phyloP scores from a whole-genome alignment of 371 early-diverging fungal genomes.

The Cokeromyces recurvatus region DNA sequence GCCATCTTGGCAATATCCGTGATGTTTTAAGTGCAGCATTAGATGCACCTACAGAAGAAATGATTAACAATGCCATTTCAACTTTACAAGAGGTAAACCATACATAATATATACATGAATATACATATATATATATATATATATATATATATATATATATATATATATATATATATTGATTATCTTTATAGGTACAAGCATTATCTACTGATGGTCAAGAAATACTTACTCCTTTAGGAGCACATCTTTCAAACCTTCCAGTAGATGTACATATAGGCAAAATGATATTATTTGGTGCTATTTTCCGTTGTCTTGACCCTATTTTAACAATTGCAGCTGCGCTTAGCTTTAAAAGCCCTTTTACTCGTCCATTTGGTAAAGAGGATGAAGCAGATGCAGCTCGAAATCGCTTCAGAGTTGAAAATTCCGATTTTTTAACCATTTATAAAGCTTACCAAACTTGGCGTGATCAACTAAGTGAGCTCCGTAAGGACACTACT shows the following conservation, averaged over 20 bases:
- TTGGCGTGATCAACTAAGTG: constrained; percentile 54
- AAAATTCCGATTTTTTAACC: constrained; percentile 75
- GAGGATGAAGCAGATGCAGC: constrained; percentile 55
- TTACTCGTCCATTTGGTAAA: constrained; percentile 72
- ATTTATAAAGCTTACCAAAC: constrained; percentile 68
- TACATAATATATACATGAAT: background rate
- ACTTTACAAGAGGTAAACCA: constrained; percentile 50
- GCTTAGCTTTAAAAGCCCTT: constrained; percentile 66
- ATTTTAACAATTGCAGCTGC: constrained; percentile 79
- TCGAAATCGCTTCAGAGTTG: constrained; percentile 42
- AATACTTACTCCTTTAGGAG: constrained; percentile 84
- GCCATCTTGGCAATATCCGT: constrained; percentile 50
- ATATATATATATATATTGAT: background rate
- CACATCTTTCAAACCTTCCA: constrained; percentile 81
- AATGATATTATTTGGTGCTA: constrained; percentile 78
- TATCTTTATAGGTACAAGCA: constrained; percentile 39
- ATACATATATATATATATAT: background rate
- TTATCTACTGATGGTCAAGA: constrained; percentile 38
- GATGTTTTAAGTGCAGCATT: constrained; percentile 64
- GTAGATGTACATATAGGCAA: constrained; percentile 88
- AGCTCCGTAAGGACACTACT: constrained; percentile 14
- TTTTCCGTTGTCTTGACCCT: constrained; percentile 79
- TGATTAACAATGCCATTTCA: constrained; percentile 63
- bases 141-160: too few species aligned
- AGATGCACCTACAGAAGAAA: constrained; percentile 69